Evolutionary conservation across 768 basidiomycete genomes (phyloP), one percentile per base, ranked within the genome.

Genomic region (Rhizopogon rudus): DNA sequence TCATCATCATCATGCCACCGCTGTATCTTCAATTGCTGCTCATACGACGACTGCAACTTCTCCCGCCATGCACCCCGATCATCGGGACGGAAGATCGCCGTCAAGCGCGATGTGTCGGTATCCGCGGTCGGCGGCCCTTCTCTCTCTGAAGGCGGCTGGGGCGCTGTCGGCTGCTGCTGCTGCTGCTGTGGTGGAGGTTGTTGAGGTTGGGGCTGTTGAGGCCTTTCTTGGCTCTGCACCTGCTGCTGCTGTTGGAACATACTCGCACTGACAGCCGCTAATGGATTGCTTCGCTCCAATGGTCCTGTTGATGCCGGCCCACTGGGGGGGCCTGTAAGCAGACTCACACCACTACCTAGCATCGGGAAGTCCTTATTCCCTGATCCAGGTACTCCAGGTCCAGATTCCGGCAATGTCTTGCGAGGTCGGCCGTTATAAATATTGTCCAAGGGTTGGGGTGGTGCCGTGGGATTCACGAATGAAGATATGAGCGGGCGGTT

Each of bases 21-120:
- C 29, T 65, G 68, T 17, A 70, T 64, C 25, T 53, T 54, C 31
- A 41, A 33, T 4, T 70, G 67, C 41, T 68, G 69, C 45, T 87
- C 84, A 61, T 86, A 84, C 29, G 86, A 80, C 53, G 80, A 72
- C 51, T 87, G 78, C 53, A 90, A 65, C 68, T 81, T 86, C 69
- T 93, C 91, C 67, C 81, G 86, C 93, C 94, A 98, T 61, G 91
- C 89, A 17, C 84, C 85, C 20, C 83, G 83, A 56, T 87, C 88
- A 60, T 94, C 92, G 1, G 93, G 91, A 52, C 90, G 79, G 73
- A 93, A 96, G 54, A 96, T 93, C 10, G 90, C 83, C 17, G 87
- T 90, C n/a, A 81, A 25, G 17, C 66, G 67, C 2, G 59, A 55
- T 50, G 57, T 5, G 6, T 67, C 67, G 1, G 48, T 39, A 3